Evolutionary conservation across 176 grass and related monocot genomes (phyloP), one percentile per base, ranked within the genome.

Genomic region (Rhipidocladum racemiflorum): DNA sequence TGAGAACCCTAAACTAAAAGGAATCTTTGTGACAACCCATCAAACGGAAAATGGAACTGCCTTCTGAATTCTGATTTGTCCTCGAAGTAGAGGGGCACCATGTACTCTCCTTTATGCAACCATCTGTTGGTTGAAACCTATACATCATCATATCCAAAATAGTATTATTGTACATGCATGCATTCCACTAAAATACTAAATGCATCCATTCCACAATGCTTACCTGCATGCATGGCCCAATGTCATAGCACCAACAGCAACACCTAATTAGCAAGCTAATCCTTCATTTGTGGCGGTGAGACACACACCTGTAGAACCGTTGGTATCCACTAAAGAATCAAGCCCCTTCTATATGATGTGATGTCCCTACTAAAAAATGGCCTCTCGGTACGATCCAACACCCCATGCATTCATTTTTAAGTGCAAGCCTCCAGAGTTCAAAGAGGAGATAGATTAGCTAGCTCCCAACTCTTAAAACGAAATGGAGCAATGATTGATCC

Each of bases 401-500:
- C n/a, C 20, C 7, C 18, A 71, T 30, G 45, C 30, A 79, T 38
- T 18, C 60, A 70, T 39, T 42, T 83, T 64, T 3, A 43, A 35
- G 49, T 27, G 38, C 12, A 43, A 4, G 14, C 27, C n/a, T 45
- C 15, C 39, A 68, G 68, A 61, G 44, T 55, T 44, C 12, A 38
- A 49, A 21, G 35, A 25, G 18, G 64, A 16, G 32, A 50, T 25
- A 28, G 21, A 27, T 8, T 46, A 66, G 68, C 16, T 28, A 68
- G 59, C 38, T 57, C 24, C 35, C 59, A 54, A 12, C 45, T 14
- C 44, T n/a, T 75, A 62, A 81, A 76, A 63, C 34, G 72, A 57
- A 54, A 65, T n/a, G 6, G 21, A 28, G 30, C 82, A 54, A 85
- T 89, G 80, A 87, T 90, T 86, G 79, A 83, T 53, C 73, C 61